Evolutionary conservation across 495 filamentous ascomycete genomes (phyloP).

Genomic region (Aspergillus funiculosus): DNA sequence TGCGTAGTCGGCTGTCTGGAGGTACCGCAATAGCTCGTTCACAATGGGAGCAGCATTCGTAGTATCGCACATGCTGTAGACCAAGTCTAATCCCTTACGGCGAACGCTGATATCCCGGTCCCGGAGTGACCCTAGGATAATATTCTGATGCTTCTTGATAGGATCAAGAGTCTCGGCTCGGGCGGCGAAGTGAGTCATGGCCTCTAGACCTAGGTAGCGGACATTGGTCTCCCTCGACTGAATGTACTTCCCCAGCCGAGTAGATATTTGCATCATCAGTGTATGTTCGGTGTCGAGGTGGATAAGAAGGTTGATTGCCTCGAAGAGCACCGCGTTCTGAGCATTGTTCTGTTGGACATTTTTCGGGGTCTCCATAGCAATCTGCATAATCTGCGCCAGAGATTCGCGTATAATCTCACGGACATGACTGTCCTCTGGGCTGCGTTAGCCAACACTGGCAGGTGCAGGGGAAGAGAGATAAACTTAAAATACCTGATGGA

Average conservation of each 20-base stretch:
- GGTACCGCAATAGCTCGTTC: conserved; percentile 84
- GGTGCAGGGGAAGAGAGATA: not conserved
- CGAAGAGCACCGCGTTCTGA: conserved; percentile 95
- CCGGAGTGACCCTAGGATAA: conserved; percentile 88
- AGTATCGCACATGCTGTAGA: conserved; percentile 99
- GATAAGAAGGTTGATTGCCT: conserved; percentile 97
- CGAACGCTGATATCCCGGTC: conserved; percentile 97
- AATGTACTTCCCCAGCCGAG: conserved; percentile 90
- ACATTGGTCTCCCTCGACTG: conserved; percentile 97
- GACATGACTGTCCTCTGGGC: conserved; percentile 79
- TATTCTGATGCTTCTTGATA: conserved; percentile 95
- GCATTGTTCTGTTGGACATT: conserved; percentile 99
- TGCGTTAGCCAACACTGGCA: conserved; percentile 12
- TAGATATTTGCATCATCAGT: conserved; percentile 96
- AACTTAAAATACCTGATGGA: conserved; percentile 65
- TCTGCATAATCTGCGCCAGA: conserved; percentile 79
- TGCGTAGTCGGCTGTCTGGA: conserved; percentile 94
- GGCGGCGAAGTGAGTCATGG: conserved; percentile 97
- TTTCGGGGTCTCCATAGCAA: conserved; percentile 89
- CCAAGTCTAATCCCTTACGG: conserved; percentile 87
- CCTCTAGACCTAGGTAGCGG: conserved; percentile 91
- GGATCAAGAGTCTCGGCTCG: conserved; percentile 91
- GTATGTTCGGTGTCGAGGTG: conserved; percentile 96
- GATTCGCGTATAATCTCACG: conserved; percentile 90
- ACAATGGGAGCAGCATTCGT: conserved; percentile 90